Conservation (phyloP, 1,139 yeast species). For the Debaryomyces robertsiae region DNA sequence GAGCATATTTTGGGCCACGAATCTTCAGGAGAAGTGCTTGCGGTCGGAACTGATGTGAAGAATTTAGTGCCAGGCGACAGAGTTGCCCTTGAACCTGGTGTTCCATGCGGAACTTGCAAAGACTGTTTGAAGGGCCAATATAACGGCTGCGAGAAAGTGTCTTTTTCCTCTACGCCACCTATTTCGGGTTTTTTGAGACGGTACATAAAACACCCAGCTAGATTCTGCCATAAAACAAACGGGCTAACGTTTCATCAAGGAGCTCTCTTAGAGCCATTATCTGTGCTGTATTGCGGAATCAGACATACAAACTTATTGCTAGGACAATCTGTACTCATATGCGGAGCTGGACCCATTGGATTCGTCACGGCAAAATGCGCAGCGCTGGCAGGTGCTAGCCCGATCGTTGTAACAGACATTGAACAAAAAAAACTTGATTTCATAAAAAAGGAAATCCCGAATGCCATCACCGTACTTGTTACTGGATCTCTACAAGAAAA, state of each 20-base stretch:
- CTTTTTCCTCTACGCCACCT: slow-evolving; percentile 27
- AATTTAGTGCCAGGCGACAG: slow-evolving; percentile 26
- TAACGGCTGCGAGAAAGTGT: slow-evolving; percentile 27
- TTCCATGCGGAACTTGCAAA: slow-evolving; percentile 32
- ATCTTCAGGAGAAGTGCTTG: slow-evolving; percentile 27
- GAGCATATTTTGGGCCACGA: slow-evolving; percentile 30
- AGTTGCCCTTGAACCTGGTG: slow-evolving; percentile 31
- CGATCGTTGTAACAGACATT: slow-evolving; percentile 28
- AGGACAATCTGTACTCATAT: slow-evolving; percentile 25
- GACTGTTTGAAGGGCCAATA: slow-evolving; percentile 30
- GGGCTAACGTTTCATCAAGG: slow-evolving; percentile 28
- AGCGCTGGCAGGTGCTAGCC: slow-evolving; percentile 26
- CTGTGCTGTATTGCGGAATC: slow-evolving; percentile 29
- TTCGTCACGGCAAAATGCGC: slow-evolving; percentile 27
- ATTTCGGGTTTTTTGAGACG: slow-evolving; percentile 29
- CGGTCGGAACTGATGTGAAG: slow-evolving; percentile 24
- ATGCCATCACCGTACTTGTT: slow-evolving; percentile 24
- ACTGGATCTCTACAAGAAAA: slow-evolving; percentile 26
- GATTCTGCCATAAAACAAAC: slow-evolving; percentile 24
- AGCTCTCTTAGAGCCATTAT: slow-evolving; percentile 30
- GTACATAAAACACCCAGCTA: slow-evolving; percentile 23
- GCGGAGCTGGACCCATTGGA: slow-evolving; percentile 35
- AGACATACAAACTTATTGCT: slow-evolving; percentile 23
- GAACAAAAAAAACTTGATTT: slow-evolving; percentile 27
- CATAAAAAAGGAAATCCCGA: slow-evolving; percentile 30